These are phyloP conservation scores for Phytopythium oedochilum DNA, from an alignment of 352 stramenopile species.

Conservation along the genomic window DNA sequence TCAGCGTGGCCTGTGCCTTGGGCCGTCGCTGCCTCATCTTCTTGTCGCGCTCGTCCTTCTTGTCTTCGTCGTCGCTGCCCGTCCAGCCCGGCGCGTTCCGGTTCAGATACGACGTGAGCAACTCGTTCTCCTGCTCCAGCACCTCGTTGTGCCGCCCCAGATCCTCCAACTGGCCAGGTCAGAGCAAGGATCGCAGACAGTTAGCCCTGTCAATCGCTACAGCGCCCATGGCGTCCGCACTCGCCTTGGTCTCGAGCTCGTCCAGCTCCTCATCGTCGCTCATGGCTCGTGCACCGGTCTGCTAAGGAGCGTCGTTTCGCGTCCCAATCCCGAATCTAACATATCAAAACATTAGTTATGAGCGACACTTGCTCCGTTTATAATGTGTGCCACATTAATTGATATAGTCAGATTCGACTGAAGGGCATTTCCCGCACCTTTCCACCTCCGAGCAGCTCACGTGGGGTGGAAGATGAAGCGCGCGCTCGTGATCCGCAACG, in stretches of 20 bases:
- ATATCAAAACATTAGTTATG: too few relatives aligned
- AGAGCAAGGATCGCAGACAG: too few relatives aligned
- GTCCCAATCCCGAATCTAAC: background rate
- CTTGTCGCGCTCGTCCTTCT: constrained; percentile 48
- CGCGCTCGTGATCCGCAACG: constrained; percentile 73
- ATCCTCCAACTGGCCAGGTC: constrained; percentile 70
- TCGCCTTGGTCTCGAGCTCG: constrained; percentile 64
- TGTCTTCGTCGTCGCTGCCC: constrained; percentile 68
- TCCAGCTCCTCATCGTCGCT: constrained; percentile 73
- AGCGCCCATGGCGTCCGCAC: background rate
- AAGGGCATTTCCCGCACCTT: too few relatives aligned
- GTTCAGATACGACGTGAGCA: constrained; percentile 85
- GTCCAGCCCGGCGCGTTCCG: constrained; percentile 40
- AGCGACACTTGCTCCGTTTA: too few relatives aligned
- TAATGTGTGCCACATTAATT: background rate
- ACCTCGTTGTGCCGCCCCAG: constrained; percentile 85
- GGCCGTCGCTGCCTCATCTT: constrained; percentile 46
- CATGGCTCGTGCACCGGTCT: constrained; percentile 22
- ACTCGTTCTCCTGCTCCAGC: constrained; percentile 88
- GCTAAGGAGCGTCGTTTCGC: constrained; percentile 31
- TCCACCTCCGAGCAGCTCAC: too few relatives aligned
- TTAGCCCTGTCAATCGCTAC: too few relatives aligned
- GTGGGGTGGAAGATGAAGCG: constrained; percentile 55
- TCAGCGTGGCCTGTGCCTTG: constrained; percentile 66
- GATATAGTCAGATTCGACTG: background rate